Evolutionary conservation across 1,139 yeast species (phyloP).

Genomic region (Geotrichum restrictum): DNA sequence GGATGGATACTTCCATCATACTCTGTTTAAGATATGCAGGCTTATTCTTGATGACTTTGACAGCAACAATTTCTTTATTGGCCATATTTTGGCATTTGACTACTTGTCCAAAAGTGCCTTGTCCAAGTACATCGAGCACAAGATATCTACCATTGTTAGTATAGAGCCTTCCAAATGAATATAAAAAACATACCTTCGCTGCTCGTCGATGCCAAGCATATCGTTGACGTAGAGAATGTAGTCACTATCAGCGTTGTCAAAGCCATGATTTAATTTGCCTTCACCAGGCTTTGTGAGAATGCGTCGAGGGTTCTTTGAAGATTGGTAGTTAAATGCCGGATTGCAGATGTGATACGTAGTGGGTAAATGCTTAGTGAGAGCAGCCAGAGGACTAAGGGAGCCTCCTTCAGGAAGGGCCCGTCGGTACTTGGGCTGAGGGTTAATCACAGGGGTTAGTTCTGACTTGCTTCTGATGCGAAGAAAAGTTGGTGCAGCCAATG

Average conservation of each 20-base stretch:
- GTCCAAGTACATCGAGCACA: slow-evolving; percentile 86
- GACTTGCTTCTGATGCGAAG: slow-evolving; percentile 43
- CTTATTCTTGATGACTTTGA: slow-evolving; percentile 87
- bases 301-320: slow-evolving; percentile 82
- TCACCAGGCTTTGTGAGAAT: slow-evolving; percentile 91
- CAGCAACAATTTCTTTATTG: slow-evolving; percentile 88
- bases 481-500: slow-evolving; percentile 42
- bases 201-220: slow-evolving; percentile 82
- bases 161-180: slow-evolving; percentile 92
- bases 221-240: slow-evolving; percentile 93
- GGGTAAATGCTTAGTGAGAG: slow-evolving; percentile 71
- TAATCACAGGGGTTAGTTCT: slow-evolving; percentile 64
- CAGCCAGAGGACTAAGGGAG: slow-evolving; percentile 78
- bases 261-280: slow-evolving; percentile 75
- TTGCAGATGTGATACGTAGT: slow-evolving; percentile 84
- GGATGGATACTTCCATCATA: slow-evolving; percentile 79
- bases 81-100: slow-evolving; percentile 91
- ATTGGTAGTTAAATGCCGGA: slow-evolving; percentile 78
- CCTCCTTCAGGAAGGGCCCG: slow-evolving; percentile 75
- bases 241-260: slow-evolving; percentile 84
- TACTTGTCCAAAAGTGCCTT: slow-evolving; percentile 98
- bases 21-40: slow-evolving; percentile 92
- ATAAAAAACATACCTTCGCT: slow-evolving; percentile 45
- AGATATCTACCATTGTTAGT: slow-evolving; percentile 49
- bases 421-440: slow-evolving; percentile 69